Base-by-base conservation (phyloP, 2,329 filamentous ascomycete species). In the Talaromyces marneffei region DNA sequence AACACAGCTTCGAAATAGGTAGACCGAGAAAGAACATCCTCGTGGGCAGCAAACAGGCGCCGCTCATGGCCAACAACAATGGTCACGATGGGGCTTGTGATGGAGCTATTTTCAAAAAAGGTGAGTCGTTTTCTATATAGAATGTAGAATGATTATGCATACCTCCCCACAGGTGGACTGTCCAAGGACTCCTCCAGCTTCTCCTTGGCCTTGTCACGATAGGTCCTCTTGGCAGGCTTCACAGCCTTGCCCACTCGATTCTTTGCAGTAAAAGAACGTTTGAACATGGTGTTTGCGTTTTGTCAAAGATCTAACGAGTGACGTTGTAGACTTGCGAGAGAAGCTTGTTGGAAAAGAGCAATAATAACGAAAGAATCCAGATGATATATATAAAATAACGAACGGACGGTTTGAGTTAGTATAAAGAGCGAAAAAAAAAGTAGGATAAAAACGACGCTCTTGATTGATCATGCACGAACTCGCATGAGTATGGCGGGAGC, bases 31-130 rank as follows among this genome's bases (percentile, higher is more conserved):
- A 97, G 86, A 71, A 96, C 88, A 78, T 96, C 90, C 82, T 97
- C 91, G 78, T 97, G 92, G 72, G 92, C 92, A 70, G 92, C 92
- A 82, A 97, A 97, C 75, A 96, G 83, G 71, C 92, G 89, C 74
- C 89, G 88, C 72, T 96, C 92, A 69, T 80, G 80, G 69, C 92
- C 92, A 72, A 97, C 87, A 68, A 89, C 87, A 69, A 97, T 82
- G 63, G 92, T 96, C 77, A 96, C 83, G 77, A 96, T 95, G 72
- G 92, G 89, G 67, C 82, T 84, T 68, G 83, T 83, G 70, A 86
- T 79, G 69, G 76, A 73, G 67, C 78, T 80, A 65, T 33, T 10
- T 33, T 23, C 44, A 18, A 18, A 10, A 29, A 2, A 50, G 2
- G 14, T 35, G 9, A 52, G n/a, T 7, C 5, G 18, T 16, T 16